Percentiles rank a stretch among this genome's conserved stretches.
Evolutionary conservation across 148 eudicot genomes (phyloP).

Genomic region (Silene latifolia): DNA sequence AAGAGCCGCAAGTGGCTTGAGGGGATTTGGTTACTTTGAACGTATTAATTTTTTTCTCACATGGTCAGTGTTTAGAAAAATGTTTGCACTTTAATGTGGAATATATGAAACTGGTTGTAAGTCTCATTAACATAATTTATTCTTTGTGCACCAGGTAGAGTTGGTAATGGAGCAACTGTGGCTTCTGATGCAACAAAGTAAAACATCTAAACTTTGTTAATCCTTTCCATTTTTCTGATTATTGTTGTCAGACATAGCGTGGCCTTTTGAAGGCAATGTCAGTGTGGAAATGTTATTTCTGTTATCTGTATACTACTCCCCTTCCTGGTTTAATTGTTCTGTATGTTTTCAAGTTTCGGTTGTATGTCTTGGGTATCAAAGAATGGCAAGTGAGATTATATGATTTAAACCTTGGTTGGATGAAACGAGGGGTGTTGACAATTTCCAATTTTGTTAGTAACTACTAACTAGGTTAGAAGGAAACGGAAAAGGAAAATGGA

Average conservation of each 20-base stretch:
- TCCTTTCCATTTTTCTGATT: background rate
- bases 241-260: background rate
- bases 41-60: no score
- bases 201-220: background rate
- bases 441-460: no score
- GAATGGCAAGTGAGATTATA: background rate
- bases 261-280: background rate
- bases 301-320: background rate
- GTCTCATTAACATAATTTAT: background rate
- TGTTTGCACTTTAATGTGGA: constrained; percentile 3
- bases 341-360: background rate
- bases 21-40: background rate
- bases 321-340: background rate
- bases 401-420: background rate
- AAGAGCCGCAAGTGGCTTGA: no score
- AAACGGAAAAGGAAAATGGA: no score
- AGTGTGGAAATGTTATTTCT: background rate
- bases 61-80: background rate
- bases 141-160: background rate
- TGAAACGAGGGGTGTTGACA: no score
- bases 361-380: background rate
- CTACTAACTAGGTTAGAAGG: no score
- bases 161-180: background rate
- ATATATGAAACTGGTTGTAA: background rate
- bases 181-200: constrained; percentile 6